phyloP scores from a whole-genome alignment of 805 yeast species.

The Kuraishia ogatae region DNA sequence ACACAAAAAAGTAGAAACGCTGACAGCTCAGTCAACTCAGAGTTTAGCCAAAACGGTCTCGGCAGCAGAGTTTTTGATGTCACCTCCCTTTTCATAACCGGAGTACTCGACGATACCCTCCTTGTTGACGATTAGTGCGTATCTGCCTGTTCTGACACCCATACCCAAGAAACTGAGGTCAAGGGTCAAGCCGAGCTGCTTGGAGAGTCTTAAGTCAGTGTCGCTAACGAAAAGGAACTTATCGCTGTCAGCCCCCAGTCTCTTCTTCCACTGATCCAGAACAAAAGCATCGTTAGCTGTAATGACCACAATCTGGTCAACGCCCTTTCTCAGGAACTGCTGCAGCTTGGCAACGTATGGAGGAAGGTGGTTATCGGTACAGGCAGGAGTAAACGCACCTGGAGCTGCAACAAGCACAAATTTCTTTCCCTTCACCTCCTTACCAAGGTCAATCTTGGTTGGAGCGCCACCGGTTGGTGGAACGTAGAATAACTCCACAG shows the following conservation, averaged over 20 bases:
- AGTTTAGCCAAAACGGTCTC: constrained; percentile 15
- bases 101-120: constrained; percentile 28
- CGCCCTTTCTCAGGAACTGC: constrained; percentile 49
- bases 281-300: constrained; percentile 46
- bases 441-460: constrained; percentile 20
- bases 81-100: constrained; percentile 19
- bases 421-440: constrained; percentile 29
- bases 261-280: constrained; percentile 58
- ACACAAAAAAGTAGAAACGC: background rate
- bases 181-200: constrained; percentile 46
- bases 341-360: constrained; percentile 43
- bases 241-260: constrained; percentile 26
- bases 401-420: constrained; percentile 72
- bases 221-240: constrained; percentile 55
- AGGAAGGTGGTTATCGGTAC: constrained; percentile 66
- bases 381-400: constrained; percentile 84
- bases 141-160: constrained; percentile 56
- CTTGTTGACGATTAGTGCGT: constrained; percentile 52
- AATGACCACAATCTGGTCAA: constrained; percentile 50
- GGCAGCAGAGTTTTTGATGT: constrained; percentile 18
- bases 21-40: constrained; percentile 3
- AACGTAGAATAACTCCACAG: constrained; percentile 22
- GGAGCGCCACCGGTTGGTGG: constrained; percentile 27
- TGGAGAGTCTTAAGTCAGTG: constrained; percentile 48
- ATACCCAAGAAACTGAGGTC: constrained; percentile 46